phyloP scores from a whole-genome alignment of 2,329 filamentous ascomycete genomes.

The Phyllosticta capitalensis region DNA sequence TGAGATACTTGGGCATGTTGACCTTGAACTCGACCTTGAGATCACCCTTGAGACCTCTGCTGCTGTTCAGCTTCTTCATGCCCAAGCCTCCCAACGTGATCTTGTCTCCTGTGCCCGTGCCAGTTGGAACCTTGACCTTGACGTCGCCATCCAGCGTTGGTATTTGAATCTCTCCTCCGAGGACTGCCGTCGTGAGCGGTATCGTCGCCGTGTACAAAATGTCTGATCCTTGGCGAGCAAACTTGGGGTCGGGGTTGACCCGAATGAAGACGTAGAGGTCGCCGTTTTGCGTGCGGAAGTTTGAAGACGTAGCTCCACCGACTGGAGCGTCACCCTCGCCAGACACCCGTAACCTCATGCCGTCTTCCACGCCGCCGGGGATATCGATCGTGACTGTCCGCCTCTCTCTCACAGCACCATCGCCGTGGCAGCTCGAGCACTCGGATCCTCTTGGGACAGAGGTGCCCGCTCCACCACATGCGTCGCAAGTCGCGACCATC shows the following conservation, averaged over 20 bases:
- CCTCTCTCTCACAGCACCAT: slow-evolving; percentile 73
- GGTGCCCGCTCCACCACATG: slow-evolving; percentile 71
- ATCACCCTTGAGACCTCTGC: slow-evolving; percentile 64
- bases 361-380: slow-evolving; percentile 89
- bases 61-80: slow-evolving; percentile 70
- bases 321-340: slow-evolving; percentile 81
- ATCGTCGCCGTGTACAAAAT: slow-evolving; percentile 87
- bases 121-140: slow-evolving; percentile 82
- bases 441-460: slow-evolving; percentile 70
- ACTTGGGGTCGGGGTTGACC: slow-evolving; percentile 82
- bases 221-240: slow-evolving; percentile 78
- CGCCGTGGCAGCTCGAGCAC: slow-evolving; percentile 69
- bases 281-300: slow-evolving; percentile 59
- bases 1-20: slow-evolving; percentile 88
- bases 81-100: slow-evolving; percentile 85
- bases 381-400: slow-evolving; percentile 85
- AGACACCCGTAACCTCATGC: slow-evolving; percentile 79
- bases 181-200: slow-evolving; percentile 81
- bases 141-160: slow-evolving; percentile 87
- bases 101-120: slow-evolving; percentile 85
- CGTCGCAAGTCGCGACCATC: slow-evolving; percentile 79
- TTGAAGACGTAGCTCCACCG: slow-evolving; percentile 59
- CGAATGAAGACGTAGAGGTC: slow-evolving; percentile 88
- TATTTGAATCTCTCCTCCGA: slow-evolving; percentile 82
- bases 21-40: slow-evolving; percentile 92